A percentile compares a stretch with the other conserved stretches of the same genome.
Evolutionary conservation across 106 monocot genomes (phyloP).

Genomic region (Dioscorea alata): DNA sequence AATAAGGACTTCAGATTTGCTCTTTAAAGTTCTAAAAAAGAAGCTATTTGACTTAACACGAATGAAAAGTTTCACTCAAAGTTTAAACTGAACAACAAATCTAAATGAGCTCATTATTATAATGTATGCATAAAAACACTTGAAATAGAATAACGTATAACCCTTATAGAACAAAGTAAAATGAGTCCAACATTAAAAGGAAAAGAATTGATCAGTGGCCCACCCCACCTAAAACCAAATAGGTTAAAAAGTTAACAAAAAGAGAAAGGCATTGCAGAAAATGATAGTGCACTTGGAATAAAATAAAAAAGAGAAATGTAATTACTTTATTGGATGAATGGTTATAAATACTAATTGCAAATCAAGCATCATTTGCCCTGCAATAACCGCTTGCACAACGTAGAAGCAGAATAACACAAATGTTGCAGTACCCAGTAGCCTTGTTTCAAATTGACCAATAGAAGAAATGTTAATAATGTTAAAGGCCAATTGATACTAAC

Average conservation of each 20-base stretch:
- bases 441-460: conserved; percentile 28
- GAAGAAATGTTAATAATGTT: background rate
- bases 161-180: conserved; percentile 97
- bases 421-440: conserved; percentile 84
- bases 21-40: too few species aligned
- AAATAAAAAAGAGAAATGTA: background rate
- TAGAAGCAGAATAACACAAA: conserved; percentile 99
- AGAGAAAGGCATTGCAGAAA: background rate
- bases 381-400: conserved; percentile 87
- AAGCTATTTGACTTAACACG: too few species aligned
- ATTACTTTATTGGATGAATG: conserved; percentile 99
- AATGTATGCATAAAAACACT: too few species aligned
- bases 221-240: conserved; percentile 79
- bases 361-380: conserved; percentile 97
- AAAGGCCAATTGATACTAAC: too few species aligned
- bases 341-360: conserved; percentile 87
- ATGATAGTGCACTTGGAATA: background rate
- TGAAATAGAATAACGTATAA: background rate
- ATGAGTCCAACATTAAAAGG: conserved; percentile 97
- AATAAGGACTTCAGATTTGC: too few species aligned
- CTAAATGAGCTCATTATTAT: too few species aligned
- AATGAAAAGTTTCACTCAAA: too few species aligned
- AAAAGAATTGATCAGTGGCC: conserved; percentile 96
- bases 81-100: too few species aligned
- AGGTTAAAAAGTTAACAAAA: conserved; percentile 1